Evolutionary conservation across 129 eudicot species (phyloP), one percentile per base, ranked within the genome.

Genomic region (Flaveria bidentis): DNA sequence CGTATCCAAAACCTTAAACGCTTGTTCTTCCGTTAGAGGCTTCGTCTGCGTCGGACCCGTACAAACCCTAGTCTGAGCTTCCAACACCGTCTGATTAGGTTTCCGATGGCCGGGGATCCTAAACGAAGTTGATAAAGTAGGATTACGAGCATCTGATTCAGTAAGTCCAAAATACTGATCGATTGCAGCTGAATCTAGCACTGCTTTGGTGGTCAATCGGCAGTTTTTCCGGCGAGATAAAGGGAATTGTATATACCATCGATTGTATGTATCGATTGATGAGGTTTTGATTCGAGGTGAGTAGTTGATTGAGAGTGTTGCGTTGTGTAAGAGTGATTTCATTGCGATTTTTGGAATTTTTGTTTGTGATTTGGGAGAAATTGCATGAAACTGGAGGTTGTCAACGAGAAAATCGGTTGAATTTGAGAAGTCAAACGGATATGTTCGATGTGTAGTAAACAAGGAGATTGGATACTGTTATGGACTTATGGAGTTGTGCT

Each of bases 11-110:
- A 89, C 99, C 83, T 87, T 95, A 65, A 87, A 83, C 42, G 99
- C 97, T 62, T 95, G 99, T 78, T 91, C 90, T 72, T 90, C 97
- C 56, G 80, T 83, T 11, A 95, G 92, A 5, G 99, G 99, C 84
- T 75, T 89, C 45, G 96, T 87, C 53, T 91, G 99, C 20, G 96
- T 95, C 6, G 99, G 99, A 1, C 99, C 99, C n/a, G 97, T 95
- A 76, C 99, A 95, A 25, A 95, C 97, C 92, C 88, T 86, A 51
- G 92, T 71, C 67, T 95, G 99, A 66, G 99, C 99, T 39, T 95
- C 99, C 46, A 91, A 78, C 65, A 95, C 95, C 42, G 96, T 91
- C 82, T 80, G 94, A 80, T 95, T 95, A 18, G 97, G 97, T 81
- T 79, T 82, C 42, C 84, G 73, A 11, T 73, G 65, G 39, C 65